Base-by-base conservation (phyloP, 2,329 filamentous ascomycete genomes). In the Neofusicoccum ribis region DNA sequence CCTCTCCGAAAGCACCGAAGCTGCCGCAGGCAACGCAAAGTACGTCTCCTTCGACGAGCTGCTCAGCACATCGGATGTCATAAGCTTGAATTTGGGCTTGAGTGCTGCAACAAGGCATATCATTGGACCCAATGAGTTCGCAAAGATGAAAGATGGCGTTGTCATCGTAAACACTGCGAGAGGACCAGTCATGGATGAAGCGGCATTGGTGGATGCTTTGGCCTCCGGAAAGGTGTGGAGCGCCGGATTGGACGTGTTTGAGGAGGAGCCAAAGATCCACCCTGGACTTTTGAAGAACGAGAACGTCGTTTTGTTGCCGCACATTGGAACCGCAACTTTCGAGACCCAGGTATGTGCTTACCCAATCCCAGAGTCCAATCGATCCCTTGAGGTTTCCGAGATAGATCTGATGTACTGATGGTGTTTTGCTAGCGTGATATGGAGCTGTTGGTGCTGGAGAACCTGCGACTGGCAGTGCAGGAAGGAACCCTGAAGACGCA, bases 301-400 rank as follows among this genome's bases (percentile, higher is more conserved):
- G 70, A 83, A 84, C 59, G 80, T 79, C 3, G 84, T 88, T 69
- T 69, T 88, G 68, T 72, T 88, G 67, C 86, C 86, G 44, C 86
- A 88, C 69, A 83, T 88, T 68, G 86, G 86, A 20, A 88, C 86
- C 1, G 82, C 77, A 66, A 88, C 85, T 11, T 84, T 81, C 70
- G 86, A 88, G 74, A 87, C 85, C 23, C 85, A 87, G 76, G 83
- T 77, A 65, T 68, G 73, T 67, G 34, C 3, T 51, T 5, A 20
- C 46, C 44, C 27, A 7, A 7, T 7, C 27, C 6, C 27, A 31
- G 27, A 23, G 23, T 23, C 23, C 23, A 23, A 23, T 23, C 23
- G 23, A 2, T 9, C 20, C 20, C 27, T 31, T 11, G 11, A 3
- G 7, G 23, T 31, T 20, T 20, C 14, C 15, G 43, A 43, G 9